phyloP scores from a whole-genome alignment of 2,329 filamentous ascomycete genomes.

The Alternaria alternata region DNA sequence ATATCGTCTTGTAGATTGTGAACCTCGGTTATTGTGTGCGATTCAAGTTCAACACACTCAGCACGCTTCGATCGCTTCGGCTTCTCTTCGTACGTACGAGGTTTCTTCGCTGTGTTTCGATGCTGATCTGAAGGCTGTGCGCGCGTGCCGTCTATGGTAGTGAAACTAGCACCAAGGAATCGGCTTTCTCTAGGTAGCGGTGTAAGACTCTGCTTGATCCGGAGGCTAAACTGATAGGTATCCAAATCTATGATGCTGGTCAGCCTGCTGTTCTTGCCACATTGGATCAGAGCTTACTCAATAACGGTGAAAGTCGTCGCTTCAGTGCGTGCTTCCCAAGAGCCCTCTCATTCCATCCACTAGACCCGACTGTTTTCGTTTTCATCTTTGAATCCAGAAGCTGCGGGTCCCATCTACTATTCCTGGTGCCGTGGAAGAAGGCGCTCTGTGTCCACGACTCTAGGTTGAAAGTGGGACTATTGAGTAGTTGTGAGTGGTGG shows the following conservation, averaged over 20 bases:
- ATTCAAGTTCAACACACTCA: neutral
- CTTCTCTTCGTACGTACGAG: neutral
- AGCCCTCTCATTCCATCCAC: neutral
- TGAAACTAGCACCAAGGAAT: neutral
- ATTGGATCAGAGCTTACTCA: constrained; percentile 1
- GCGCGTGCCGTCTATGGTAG: neutral
- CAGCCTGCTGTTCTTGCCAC: neutral
- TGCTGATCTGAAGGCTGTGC: neutral
- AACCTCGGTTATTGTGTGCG: neutral
- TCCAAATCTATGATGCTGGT: constrained; percentile 1
- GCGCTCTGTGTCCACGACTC: constrained; percentile 8
- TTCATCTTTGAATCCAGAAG: neutral
- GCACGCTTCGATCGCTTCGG: neutral
- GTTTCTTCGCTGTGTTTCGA: neutral
- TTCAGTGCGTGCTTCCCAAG: neutral
- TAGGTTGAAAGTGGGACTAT: constrained; percentile 15
- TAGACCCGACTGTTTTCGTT: neutral
- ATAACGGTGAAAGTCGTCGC: constrained; percentile 4
- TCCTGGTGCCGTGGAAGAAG: constrained; percentile 15
- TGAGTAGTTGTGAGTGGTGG: constrained; percentile 18
- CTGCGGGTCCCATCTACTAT: neutral
- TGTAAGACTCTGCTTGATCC: neutral
- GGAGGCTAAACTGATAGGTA: constrained; percentile 3
- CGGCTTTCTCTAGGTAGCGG: neutral
- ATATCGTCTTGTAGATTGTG: neutral